These are phyloP conservation scores for Henckelia pumila DNA, from an alignment of 257 asterid species.

Conservation along the genomic window DNA sequence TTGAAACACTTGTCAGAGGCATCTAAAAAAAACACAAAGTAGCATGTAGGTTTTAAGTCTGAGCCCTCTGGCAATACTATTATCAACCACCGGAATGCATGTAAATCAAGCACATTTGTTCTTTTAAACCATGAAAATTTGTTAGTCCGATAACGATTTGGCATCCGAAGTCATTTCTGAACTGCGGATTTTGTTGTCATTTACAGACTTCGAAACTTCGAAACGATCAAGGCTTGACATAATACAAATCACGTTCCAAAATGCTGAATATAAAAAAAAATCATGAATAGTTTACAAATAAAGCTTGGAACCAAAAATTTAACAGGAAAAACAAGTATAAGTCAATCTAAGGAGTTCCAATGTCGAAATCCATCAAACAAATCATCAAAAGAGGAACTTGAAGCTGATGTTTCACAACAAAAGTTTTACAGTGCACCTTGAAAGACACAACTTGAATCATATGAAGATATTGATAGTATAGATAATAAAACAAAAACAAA, in stretches of 20 bases:
- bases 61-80: not conserved
- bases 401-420: not conserved
- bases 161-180: not conserved
- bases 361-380: not conserved
- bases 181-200: not conserved
- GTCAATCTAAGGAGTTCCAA: not conserved
- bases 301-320: not conserved
- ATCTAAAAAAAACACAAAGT: not conserved
- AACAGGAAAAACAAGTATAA: not conserved
- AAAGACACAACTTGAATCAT: constrained; percentile 1
- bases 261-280: too few relatives aligned
- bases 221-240: not conserved
- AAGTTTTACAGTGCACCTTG: not conserved
- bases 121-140: not conserved
- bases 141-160: not conserved
- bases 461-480: not conserved
- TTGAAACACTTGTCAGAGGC: not conserved
- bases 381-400: not conserved
- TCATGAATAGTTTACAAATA: not conserved
- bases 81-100: not conserved
- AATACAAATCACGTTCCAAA: not conserved
- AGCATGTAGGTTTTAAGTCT: not conserved
- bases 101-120: not conserved
- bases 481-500: not conserved
- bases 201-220: not conserved